These are phyloP conservation scores for Alternaria viburni DNA, from an alignment of 2,329 filamentous ascomycete genomes.

Conservation along the genomic window DNA sequence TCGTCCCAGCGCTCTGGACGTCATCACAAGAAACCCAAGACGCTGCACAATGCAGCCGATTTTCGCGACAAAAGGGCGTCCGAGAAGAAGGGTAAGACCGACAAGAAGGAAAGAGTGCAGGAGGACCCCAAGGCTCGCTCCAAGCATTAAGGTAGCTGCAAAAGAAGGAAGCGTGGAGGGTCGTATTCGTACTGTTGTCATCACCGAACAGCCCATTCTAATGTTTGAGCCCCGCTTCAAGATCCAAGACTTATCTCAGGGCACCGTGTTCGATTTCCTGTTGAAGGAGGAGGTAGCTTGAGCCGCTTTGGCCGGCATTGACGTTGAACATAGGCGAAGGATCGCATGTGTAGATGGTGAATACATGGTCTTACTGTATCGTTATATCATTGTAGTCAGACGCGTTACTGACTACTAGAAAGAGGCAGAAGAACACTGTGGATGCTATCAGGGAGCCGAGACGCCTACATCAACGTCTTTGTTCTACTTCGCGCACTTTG, in stretches of 20 bases:
- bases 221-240: background rate
- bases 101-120: background rate
- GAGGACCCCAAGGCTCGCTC: no score
- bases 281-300: background rate
- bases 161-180: background rate
- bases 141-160: background rate
- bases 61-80: no score
- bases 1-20: background rate
- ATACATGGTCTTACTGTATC: background rate
- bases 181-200: background rate
- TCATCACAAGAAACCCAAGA: background rate
- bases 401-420: background rate
- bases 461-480: background rate
- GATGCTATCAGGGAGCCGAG: background rate
- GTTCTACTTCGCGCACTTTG: background rate
- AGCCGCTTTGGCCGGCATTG: background rate
- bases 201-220: background rate
- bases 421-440: background rate
- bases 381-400: background rate
- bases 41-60: background rate
- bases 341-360: background rate
- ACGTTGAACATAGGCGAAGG: background rate
- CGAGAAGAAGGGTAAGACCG: background rate
- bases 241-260: background rate
- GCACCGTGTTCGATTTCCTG: background rate